Evolutionary conservation across 2,329 filamentous ascomycete species (phyloP).

Genomic region (Colletotrichum cordylinicola): DNA sequence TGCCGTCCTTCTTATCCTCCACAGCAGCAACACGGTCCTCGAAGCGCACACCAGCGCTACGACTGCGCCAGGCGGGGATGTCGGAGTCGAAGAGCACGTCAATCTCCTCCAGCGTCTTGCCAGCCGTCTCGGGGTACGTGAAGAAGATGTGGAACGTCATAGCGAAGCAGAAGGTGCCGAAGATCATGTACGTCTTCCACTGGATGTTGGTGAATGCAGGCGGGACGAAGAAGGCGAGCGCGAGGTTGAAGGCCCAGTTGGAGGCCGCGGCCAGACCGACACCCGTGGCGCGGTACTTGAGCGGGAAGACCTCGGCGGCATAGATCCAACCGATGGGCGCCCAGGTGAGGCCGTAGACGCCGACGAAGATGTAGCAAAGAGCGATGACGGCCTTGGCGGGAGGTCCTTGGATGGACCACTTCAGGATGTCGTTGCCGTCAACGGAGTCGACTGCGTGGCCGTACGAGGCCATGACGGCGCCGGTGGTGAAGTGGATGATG

Average conservation of each 20-base stretch:
- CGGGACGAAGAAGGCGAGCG: slow-evolving; percentile 53
- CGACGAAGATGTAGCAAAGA: slow-evolving; percentile 49
- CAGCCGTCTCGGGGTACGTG: slow-evolving; percentile 33
- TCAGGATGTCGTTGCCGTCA: slow-evolving; percentile 49
- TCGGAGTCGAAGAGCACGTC: slow-evolving; percentile 23
- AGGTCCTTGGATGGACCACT: slow-evolving; percentile 49
- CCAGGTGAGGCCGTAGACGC: slow-evolving; percentile 34
- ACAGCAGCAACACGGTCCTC: slow-evolving; percentile 5
- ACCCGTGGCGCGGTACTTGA: slow-evolving; percentile 56
- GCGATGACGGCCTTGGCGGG: slow-evolving; percentile 57
- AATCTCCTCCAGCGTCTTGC: slow-evolving; percentile 27
- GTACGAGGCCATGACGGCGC: slow-evolving; percentile 54
- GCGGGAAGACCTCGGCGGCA: slow-evolving; percentile 44
- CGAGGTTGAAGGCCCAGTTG: slow-evolving; percentile 58
- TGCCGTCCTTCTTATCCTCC: background rate
- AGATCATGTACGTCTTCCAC: slow-evolving; percentile 29
- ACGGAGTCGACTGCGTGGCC: slow-evolving; percentile 49
- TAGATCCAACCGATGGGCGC: slow-evolving; percentile 37
- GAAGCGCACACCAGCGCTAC: background rate
- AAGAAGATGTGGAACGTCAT: slow-evolving; percentile 30
- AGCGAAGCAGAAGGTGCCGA: slow-evolving; percentile 17
- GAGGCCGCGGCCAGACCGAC: slow-evolving; percentile 57
- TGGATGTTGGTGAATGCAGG: slow-evolving; percentile 30
- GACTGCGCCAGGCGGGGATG: slow-evolving; percentile 9
- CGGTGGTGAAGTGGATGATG: slow-evolving; percentile 52